Evolutionary conservation across 345 rosid species (phyloP).

Genomic region (Eucalyptus grandis): DNA sequence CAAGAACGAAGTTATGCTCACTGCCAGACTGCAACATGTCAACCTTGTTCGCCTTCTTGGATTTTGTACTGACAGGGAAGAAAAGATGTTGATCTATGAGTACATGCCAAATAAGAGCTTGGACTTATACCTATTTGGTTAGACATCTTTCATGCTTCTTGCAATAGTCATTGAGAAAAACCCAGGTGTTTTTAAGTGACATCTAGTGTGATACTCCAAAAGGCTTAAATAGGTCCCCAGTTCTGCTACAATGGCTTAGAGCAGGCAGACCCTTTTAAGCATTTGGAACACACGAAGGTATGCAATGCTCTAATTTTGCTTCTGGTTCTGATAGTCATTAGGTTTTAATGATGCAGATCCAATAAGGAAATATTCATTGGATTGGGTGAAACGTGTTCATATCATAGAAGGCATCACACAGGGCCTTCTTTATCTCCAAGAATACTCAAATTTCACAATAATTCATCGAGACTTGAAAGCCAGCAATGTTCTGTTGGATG

Average conservation of each 20-base stretch:
- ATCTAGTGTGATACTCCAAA: not conserved
- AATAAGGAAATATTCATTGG: not conserved
- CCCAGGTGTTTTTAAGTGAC: not conserved
- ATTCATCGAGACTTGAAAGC: conserved; percentile 32
- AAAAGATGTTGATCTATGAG: conserved; percentile 28
- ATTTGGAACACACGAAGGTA: not conserved
- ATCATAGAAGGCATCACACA: conserved; percentile 33
- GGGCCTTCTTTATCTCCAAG: conserved; percentile 36
- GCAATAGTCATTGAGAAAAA: not conserved
- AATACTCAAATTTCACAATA: conserved; percentile 31
- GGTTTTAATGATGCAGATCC: conserved; percentile 5
- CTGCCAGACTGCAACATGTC: conserved; percentile 26
- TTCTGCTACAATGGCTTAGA: not conserved
- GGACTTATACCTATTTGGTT: conserved; percentile 19
- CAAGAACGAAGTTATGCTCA: conserved; percentile 16
- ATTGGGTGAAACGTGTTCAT: conserved; percentile 11
- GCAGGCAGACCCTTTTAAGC: not conserved
- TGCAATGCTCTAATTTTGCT: not conserved
- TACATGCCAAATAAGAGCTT: conserved; percentile 23
- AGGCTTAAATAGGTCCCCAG: not conserved
- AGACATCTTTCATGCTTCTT: not conserved
- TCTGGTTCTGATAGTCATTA: not conserved
- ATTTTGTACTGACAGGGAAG: conserved; percentile 15
- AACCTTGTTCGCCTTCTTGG: conserved; percentile 21
- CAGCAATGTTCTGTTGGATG: conserved; percentile 21